A percentile compares a stretch with the other conserved stretches of the same genome.
These are phyloP conservation scores for Dryas alaskensis DNA, from an alignment of 306 rosid genomes.

Conservation along the genomic window DNA sequence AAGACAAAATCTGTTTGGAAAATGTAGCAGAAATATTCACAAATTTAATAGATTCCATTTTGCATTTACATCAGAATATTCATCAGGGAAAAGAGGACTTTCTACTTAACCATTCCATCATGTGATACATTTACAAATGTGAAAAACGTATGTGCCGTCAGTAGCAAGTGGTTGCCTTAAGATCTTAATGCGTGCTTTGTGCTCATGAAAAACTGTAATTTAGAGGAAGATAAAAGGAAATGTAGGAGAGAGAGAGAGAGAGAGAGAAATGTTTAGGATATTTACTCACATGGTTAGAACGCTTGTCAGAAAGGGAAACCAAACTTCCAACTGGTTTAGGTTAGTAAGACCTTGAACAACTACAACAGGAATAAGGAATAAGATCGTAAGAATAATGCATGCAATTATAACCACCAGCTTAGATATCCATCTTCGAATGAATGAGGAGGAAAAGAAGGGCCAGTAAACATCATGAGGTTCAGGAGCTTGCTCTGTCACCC, in stretches of 20 bases:
- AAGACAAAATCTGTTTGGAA: neutral
- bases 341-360: conserved; percentile 79
- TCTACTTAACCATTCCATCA: neutral
- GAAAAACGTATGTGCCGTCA: neutral
- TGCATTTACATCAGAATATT: neutral
- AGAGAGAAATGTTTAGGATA: conserved; percentile 14
- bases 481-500: conserved; percentile 89
- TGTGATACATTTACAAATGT: neutral
- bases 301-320: conserved; percentile 80
- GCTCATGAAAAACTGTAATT: neutral
- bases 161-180: neutral
- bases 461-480: conserved; percentile 88
- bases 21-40: neutral
- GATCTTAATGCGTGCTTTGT: neutral
- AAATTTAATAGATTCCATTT: neutral
- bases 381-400: conserved; percentile 50
- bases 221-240: too few species aligned
- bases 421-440: conserved; percentile 81
- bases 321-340: conserved; percentile 67
- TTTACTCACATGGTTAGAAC: conserved; percentile 74
- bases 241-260: neutral
- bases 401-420: conserved; percentile 67
- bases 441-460: conserved; percentile 89
- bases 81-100: neutral
- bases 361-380: conserved; percentile 82